phyloP scores from a whole-genome alignment of 2,329 filamentous ascomycete species.

The Calonectria pseudoreteaudii region DNA sequence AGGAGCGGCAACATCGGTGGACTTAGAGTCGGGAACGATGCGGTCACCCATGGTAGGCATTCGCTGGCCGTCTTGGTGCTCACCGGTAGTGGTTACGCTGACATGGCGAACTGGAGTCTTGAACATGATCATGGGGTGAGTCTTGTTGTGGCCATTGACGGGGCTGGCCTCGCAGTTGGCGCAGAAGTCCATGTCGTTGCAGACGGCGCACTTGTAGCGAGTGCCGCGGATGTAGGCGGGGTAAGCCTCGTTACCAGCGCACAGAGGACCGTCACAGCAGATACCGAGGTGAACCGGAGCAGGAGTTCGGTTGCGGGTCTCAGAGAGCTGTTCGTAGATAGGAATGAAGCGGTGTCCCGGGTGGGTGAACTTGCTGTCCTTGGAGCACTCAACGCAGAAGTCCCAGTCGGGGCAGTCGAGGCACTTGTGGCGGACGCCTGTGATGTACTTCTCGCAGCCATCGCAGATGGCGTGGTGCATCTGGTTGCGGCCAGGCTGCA shows the following conservation, averaged over 20 bases:
- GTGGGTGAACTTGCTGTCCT: slow-evolving; percentile 76
- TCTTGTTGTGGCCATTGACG: slow-evolving; percentile 87
- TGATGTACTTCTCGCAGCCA: slow-evolving; percentile 89
- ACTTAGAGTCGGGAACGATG: slow-evolving; percentile 55
- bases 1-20: slow-evolving; percentile 58
- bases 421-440: slow-evolving; percentile 95
- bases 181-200: slow-evolving; percentile 95
- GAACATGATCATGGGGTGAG: slow-evolving; percentile 98
- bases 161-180: slow-evolving; percentile 92
- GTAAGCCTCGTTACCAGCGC: slow-evolving; percentile 67
- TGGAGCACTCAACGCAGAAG: slow-evolving; percentile 84
- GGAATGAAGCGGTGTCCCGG: slow-evolving; percentile 89
- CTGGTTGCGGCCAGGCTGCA: slow-evolving; percentile 83
- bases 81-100: slow-evolving; percentile 85
- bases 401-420: slow-evolving; percentile 98
- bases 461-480: slow-evolving; percentile 93
- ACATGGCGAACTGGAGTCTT: slow-evolving; percentile 92
- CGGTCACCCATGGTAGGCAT: slow-evolving; percentile 80
- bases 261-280: slow-evolving; percentile 94
- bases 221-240: slow-evolving; percentile 84
- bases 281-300: slow-evolving; percentile 80
- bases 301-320: slow-evolving; percentile 33
- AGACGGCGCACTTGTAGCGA: slow-evolving; percentile 97
- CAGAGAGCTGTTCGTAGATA: slow-evolving; percentile 78
- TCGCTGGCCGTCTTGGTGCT: slow-evolving; percentile 75